These are phyloP conservation scores for Stramenopiles sp. DNA, from an alignment of 352 stramenopile species.

Conservation along the genomic window DNA sequence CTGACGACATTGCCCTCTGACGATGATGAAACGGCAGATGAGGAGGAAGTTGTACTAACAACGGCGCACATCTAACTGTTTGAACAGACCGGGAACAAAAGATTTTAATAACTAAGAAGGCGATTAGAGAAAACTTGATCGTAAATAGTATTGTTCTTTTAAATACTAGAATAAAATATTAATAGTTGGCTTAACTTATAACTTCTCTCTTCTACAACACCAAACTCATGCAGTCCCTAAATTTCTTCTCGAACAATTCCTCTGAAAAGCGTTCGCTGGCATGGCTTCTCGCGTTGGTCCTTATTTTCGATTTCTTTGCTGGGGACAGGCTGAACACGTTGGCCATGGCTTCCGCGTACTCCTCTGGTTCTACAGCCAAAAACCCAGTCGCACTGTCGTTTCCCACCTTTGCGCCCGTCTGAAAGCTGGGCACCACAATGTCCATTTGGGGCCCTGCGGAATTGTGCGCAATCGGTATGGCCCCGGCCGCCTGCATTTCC, in stretches of 20 bases:
- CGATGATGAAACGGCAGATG: too few relatives aligned
- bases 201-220: constrained; percentile 20
- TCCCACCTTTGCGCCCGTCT: neutral
- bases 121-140: too few relatives aligned
- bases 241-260: constrained; percentile 38
- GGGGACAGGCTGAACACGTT: constrained; percentile 29
- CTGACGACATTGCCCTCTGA: too few relatives aligned
- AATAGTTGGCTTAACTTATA: too few relatives aligned
- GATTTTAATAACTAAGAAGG: too few relatives aligned
- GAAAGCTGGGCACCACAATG: constrained; percentile 48
- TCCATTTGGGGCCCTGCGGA: constrained; percentile 82
- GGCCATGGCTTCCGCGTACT: constrained; percentile 61
- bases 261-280: constrained; percentile 43
- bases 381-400: constrained; percentile 31
- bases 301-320: constrained; percentile 27
- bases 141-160: too few relatives aligned
- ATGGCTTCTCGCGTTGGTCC: constrained; percentile 28
- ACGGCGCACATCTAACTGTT: too few relatives aligned
- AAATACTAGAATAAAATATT: too few relatives aligned
- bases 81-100: too few relatives aligned
- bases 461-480: constrained; percentile 82
- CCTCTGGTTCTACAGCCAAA: constrained; percentile 52
- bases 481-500: constrained; percentile 80
- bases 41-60: too few relatives aligned
- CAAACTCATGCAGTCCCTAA: constrained; percentile 32